phyloP scores from a whole-genome alignment of 352 stramenopile species.

The Phytophthora europaea region DNA sequence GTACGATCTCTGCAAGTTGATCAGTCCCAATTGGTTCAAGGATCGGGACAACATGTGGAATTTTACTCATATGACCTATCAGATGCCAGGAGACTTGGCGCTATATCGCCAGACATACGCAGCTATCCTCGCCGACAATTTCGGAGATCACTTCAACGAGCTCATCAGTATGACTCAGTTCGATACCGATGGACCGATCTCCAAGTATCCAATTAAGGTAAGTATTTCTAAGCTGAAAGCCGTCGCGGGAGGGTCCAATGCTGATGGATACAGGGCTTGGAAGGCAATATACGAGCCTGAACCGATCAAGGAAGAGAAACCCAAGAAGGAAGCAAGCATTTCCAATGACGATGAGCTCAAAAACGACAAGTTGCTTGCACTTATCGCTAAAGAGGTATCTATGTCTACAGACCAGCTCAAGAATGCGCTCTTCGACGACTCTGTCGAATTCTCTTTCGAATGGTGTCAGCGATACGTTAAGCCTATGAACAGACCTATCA shows the following conservation, averaged over 20 bases:
- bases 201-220: background rate
- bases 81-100: background rate
- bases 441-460: background rate
- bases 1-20: background rate
- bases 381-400: background rate
- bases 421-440: background rate
- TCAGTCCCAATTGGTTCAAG: background rate
- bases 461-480: background rate
- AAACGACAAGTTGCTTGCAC: background rate
- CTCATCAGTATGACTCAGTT: background rate
- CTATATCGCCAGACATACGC: background rate
- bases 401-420: background rate
- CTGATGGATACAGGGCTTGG: background rate
- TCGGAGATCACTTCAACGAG: background rate
- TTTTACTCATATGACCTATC: background rate
- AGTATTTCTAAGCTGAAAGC: background rate
- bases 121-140: background rate
- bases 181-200: background rate
- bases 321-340: background rate
- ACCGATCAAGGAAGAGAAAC: background rate
- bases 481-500: background rate
- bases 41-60: background rate
- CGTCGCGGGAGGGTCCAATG: background rate
- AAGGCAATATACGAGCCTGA: conserved; percentile 3
- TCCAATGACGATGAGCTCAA: background rate